Evolutionary conservation across 2,329 filamentous ascomycete species (phyloP).

Genomic region (Microsporum ferrugineum): DNA sequence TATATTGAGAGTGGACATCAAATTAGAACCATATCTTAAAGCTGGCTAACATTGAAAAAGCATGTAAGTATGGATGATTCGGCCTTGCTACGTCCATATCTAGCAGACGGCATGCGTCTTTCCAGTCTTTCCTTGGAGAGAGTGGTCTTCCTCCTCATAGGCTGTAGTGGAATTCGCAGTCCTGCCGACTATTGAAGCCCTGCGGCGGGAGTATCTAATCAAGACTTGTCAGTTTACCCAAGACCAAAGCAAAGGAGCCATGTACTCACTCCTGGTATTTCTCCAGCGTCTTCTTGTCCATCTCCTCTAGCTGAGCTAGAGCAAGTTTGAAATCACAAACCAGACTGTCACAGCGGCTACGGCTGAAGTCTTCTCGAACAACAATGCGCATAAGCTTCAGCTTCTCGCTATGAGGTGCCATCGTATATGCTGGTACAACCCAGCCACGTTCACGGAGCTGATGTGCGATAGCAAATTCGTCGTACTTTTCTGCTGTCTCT

Average conservation of each 20-base stretch:
- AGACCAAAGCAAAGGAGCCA: background rate
- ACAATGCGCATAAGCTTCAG: constrained; percentile 90
- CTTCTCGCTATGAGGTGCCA: constrained; percentile 74
- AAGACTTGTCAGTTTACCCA: background rate
- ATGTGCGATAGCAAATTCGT: constrained; percentile 71
- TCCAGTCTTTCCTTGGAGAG: constrained; percentile 75
- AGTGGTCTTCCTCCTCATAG: constrained; percentile 67
- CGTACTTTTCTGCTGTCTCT: constrained; percentile 44
- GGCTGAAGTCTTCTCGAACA: constrained; percentile 82
- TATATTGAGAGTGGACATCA: no score
- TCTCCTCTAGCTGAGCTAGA: constrained; percentile 55
- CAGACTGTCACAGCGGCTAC: constrained; percentile 67
- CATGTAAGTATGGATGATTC: background rate
- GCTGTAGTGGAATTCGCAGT: constrained; percentile 40
- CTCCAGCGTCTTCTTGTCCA: constrained; percentile 61
- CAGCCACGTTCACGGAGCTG: constrained; percentile 77
- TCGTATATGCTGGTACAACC: constrained; percentile 93
- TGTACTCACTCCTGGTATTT: constrained; percentile 52
- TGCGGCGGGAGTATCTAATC: constrained; percentile 39
- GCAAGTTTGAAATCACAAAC: constrained; percentile 70
- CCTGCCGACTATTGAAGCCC: constrained; percentile 45
- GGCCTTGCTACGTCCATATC: background rate
- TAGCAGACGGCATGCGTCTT: constrained; percentile 86
- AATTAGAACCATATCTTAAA: no score
- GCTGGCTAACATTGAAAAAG: no score